phyloP scores from a whole-genome alignment of 495 filamentous ascomycete genomes.

The Aspergillus kassunensis region DNA sequence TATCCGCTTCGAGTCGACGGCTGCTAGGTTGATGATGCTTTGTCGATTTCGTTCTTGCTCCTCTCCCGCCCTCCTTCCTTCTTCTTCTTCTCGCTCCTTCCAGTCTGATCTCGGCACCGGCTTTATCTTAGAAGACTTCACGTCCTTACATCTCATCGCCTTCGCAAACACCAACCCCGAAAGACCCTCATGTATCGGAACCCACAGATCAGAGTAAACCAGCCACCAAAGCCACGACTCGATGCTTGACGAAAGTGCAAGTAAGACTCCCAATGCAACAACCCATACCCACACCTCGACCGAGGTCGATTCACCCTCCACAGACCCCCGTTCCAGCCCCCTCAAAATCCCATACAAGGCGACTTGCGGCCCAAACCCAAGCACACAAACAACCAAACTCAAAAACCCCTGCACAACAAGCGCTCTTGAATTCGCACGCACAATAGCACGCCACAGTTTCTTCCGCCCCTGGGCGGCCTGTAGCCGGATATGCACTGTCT shows the following conservation, averaged over 20 bases:
- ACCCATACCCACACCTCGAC: constrained; percentile 65
- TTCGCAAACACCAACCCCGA: constrained; percentile 74
- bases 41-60: constrained; percentile 64
- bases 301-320: constrained; percentile 19
- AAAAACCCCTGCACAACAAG: constrained; percentile 54
- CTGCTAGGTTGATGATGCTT: constrained; percentile 74
- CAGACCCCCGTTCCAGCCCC: constrained; percentile 60
- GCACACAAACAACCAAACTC: constrained; percentile 47
- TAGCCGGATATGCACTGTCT: constrained; percentile 42
- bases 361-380: constrained; percentile 67
- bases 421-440: constrained; percentile 49
- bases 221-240: constrained; percentile 64
- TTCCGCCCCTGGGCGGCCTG: constrained; percentile 42
- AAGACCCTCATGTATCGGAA: constrained; percentile 65
- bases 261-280: constrained; percentile 52
- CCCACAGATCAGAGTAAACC: constrained; percentile 56
- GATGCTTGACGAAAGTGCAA: constrained; percentile 52
- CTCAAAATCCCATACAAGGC: constrained; percentile 61
- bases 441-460: constrained; percentile 59
- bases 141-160: constrained; percentile 74
- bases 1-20: constrained; percentile 71
- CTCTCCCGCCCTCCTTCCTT: constrained; percentile 48
- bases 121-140: constrained; percentile 49
- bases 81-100: constrained; percentile 25
- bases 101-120: background rate